Conservation (phyloP, 106 monocot species). For the Dendrobium officinale region DNA sequence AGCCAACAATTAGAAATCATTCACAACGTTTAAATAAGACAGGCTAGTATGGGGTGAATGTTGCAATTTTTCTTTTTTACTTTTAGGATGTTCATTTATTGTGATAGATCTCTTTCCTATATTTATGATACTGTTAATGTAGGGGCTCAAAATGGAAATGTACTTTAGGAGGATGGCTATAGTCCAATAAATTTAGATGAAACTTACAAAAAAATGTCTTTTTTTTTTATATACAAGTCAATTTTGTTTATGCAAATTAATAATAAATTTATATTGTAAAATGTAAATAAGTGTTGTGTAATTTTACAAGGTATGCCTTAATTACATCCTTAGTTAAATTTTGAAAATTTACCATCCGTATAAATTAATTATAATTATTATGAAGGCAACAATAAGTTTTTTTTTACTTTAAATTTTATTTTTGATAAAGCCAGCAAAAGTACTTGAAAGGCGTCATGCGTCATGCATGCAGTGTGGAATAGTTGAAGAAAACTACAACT, state of each 20-base stretch:
- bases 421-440: not conserved
- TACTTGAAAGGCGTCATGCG: no score
- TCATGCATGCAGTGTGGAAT: not conserved
- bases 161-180: not conserved
- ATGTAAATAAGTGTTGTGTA: not conserved
- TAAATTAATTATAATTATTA: not conserved
- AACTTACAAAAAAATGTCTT: not conserved
- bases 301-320: no score
- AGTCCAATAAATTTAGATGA: not conserved
- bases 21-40: not conserved
- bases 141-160: conserved; percentile 1
- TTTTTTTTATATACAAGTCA: not conserved
- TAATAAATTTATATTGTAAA: not conserved
- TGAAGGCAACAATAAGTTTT: not conserved
- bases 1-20: not conserved
- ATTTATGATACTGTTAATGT: not conserved
- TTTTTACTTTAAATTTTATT: not conserved
- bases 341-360: no score
- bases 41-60: not conserved
- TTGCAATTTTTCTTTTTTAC: not conserved
- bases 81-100: conserved; percentile 5
- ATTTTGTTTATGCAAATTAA: not conserved
- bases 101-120: conserved; percentile 4
- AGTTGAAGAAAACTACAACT: not conserved
- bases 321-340: no score